Evolutionary conservation across 352 stramenopile genomes (phyloP), one percentile per base, ranked within the genome.

Genomic region (Aphanomyces invadans): DNA sequence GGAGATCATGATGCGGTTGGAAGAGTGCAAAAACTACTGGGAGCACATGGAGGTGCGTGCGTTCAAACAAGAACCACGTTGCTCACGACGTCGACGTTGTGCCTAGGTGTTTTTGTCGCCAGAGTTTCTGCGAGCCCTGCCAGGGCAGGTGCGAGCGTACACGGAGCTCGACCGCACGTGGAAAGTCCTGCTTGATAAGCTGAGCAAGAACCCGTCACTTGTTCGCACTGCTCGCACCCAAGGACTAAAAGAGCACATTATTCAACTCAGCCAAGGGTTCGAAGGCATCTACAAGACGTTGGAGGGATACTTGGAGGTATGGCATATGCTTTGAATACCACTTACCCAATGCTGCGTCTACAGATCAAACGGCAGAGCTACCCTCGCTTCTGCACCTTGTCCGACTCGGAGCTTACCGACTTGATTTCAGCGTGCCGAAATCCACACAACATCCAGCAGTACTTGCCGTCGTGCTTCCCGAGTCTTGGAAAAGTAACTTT

Each of bases 11-110:
- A 76, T 86, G 28, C 48, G 88, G 1, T 70, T 91, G 2, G 68
- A 81, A 15, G 59, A 79, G 0, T 88, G 78, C 42, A 79, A 90
- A 19, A 72, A 78, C 12, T 82, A 88, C 62, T 88, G 83, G 79
- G 78, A 89, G 26, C 74, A 86, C 49, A 78, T 85, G 0, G 81
- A 91, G 44, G 44, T 55, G n/a, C n/a, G n/a, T n/a, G n/a, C n/a
- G n/a, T n/a, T n/a, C n/a, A n/a, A n/a, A 19, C n/a, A 25, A 26
- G 28, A 31, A 49, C 21, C 28, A 60, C n/a, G 12, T 23, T 23
- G 9, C 42, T 19, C 19, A 26, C 52, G 15, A 42, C 53, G 26
- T 19, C 1, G 17, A n/a, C 19, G 12, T 2, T 46, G 11, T 17
- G 15, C 19, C 21, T 36, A 66, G 59, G 74, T 71, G 3, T 65